Evolutionary conservation across 805 yeast species (phyloP), one percentile per base, ranked within the genome.

Genomic region (Candida berthetii): DNA sequence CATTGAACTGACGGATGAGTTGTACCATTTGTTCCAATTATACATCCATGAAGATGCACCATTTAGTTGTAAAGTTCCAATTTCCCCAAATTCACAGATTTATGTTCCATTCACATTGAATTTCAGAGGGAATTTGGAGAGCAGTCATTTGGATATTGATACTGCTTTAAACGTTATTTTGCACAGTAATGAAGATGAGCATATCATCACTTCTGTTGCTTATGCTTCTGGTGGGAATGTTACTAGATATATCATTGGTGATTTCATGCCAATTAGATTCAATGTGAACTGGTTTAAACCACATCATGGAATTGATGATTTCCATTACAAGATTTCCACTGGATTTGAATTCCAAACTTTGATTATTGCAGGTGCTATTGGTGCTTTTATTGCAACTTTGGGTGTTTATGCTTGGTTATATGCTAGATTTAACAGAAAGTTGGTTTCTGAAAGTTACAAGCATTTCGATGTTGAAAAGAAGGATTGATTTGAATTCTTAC

Each of bases 31-130:
- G 44, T 81, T 85, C 58, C 91, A 85, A 62, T 65, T 84, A 37
- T 84, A 84, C 55, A 65, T 85, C 35, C 93, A 85, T 58, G 83
- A 84, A 55, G 93, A 85, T 56, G 79, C 74, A 8, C 93, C 93
- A 24, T 77, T 80, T 54, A 72, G 84, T 37, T 85, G 93, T 58
- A 66, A 82, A 42, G 49, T 82, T 9, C 83, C 85, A 3, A 58
- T 76, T 43, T 62, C 53, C 27, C 64, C 64, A 31, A 62, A 66
- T 41, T 62, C 66, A 34, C 64, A 71, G 29, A 69, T 48, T 2
- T 48, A 35, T n/a, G 62, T 82, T 11, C 90, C 91, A 5, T 59
- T 83, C 42, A 72, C 78, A 7, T 69, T 84, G 55, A 76, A 77
- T 50, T 63, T 84, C 41, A 70, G 88, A 48, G 91, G 91, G 4